phyloP scores from a whole-genome alignment of 257 asterid genomes.

The Agastache rugosa region DNA sequence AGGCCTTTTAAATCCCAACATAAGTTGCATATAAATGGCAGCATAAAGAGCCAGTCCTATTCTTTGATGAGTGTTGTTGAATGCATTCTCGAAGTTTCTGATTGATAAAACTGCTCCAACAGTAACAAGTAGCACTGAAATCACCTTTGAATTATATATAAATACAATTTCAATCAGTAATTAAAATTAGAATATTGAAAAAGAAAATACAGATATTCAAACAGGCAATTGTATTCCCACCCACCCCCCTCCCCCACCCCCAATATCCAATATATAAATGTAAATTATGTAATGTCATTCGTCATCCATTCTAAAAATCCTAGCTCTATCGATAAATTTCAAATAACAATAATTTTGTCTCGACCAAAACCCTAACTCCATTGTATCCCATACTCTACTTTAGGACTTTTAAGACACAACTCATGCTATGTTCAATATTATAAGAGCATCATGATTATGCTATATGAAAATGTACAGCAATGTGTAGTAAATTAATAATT shows the following conservation, averaged over 20 bases:
- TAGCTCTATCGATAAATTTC: background rate
- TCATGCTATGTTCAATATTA: background rate
- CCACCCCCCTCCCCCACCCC: too few species aligned
- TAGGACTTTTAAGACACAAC: background rate
- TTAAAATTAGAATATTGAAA: background rate
- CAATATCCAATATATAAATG: too few species aligned
- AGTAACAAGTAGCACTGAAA: slow-evolving; percentile 67
- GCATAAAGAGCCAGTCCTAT: slow-evolving; percentile 80
- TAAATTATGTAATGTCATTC: too few species aligned
- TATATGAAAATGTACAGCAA: slow-evolving; percentile 36
- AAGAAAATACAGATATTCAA: background rate
- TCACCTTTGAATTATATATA: slow-evolving; percentile 46
- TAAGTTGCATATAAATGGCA: slow-evolving; percentile 67
- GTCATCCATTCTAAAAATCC: too few species aligned
- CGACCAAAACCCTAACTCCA: background rate
- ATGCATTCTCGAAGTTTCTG: slow-evolving; percentile 73
- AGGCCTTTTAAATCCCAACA: slow-evolving; percentile 69
- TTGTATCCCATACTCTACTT: slow-evolving; percentile 5
- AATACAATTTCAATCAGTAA: background rate
- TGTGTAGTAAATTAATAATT: slow-evolving; percentile 35
- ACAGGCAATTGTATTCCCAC: too few species aligned
- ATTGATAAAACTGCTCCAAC: slow-evolving; percentile 75
- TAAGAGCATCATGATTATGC: slow-evolving; percentile 55
- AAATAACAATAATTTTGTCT: background rate
- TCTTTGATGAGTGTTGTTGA: slow-evolving; percentile 80